phyloP scores from a whole-genome alignment of 2,329 filamentous ascomycete species.

The Aspergillus pseudotamarii region DNA sequence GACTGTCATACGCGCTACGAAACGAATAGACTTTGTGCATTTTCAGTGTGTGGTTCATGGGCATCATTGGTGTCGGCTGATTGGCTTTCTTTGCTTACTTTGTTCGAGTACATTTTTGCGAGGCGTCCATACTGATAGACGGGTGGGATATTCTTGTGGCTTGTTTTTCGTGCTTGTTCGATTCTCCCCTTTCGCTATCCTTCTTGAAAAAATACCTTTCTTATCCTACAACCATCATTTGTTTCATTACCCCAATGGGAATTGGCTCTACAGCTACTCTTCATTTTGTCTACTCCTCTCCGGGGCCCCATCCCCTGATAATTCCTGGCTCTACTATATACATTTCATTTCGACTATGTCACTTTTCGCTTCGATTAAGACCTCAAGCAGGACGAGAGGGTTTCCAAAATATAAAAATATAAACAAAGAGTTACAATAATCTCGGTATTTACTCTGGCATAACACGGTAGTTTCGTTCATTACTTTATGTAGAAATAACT shows the following conservation, averaged over 20 bases:
- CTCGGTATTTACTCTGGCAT: neutral
- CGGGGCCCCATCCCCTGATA: constrained; percentile 2
- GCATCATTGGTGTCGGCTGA: constrained; percentile 41
- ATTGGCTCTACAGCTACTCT: constrained; percentile 16
- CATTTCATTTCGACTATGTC: constrained; percentile 4
- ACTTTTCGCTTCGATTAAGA: constrained; percentile 6
- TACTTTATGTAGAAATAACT: neutral
- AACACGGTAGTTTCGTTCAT: too few species aligned
- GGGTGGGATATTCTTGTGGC: constrained; percentile 26
- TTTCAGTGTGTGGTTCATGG: constrained; percentile 36
- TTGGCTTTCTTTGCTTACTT: constrained; percentile 15
- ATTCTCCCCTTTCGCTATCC: neutral
- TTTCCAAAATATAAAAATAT: neutral
- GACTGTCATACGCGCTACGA: constrained; percentile 38
- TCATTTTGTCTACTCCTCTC: constrained; percentile 12
- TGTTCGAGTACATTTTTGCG: constrained; percentile 24
- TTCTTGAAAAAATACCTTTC: neutral
- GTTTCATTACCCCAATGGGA: constrained; percentile 13
- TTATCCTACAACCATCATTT: neutral
- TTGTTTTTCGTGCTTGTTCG: constrained; percentile 19
- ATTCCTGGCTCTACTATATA: neutral
- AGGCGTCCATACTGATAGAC: constrained; percentile 29
- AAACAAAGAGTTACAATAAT: neutral
- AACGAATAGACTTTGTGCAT: constrained; percentile 46
- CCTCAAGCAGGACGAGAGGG: constrained; percentile 14